Evolutionary conservation across 805 yeast species (phyloP).

Genomic region (Blastobotrys terrestris): DNA sequence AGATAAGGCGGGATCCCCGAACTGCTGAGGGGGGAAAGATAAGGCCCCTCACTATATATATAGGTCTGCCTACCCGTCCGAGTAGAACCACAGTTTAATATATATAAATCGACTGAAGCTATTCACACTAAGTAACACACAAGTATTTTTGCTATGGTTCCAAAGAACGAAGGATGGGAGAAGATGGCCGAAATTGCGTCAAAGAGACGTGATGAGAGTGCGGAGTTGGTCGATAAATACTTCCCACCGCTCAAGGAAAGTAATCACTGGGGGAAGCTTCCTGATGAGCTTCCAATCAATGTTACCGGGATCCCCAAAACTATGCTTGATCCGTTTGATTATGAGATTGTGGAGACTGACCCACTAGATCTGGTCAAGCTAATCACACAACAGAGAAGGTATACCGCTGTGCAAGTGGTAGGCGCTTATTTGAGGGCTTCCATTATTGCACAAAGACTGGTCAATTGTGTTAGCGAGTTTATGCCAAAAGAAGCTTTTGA

Average conservation of each 20-base stretch:
- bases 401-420: slow-evolving; percentile 42
- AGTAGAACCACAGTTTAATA: too few relatives aligned
- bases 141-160: too few relatives aligned
- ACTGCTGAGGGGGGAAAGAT: neutral
- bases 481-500: slow-evolving; percentile 53
- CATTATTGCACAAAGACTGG: slow-evolving; percentile 51
- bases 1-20: neutral
- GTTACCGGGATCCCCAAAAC: slow-evolving; percentile 16
- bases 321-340: slow-evolving; percentile 13
- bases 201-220: slow-evolving; percentile 16
- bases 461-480: slow-evolving; percentile 29
- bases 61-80: too few relatives aligned
- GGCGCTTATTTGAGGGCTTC: slow-evolving; percentile 53
- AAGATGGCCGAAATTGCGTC: neutral
- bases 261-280: slow-evolving; percentile 11
- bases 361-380: slow-evolving; percentile 34
- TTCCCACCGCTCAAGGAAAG: slow-evolving; percentile 19
- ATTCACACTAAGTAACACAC: too few relatives aligned
- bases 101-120: too few relatives aligned
- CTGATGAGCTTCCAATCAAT: slow-evolving; percentile 15
- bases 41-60: neutral
- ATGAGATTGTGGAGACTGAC: slow-evolving; percentile 13
- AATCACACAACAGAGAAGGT: slow-evolving; percentile 35
- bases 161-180: neutral
- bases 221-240: slow-evolving; percentile 13